Conservation (phyloP, 345 rosid genomes). For the Gossypium anomalum region DNA sequence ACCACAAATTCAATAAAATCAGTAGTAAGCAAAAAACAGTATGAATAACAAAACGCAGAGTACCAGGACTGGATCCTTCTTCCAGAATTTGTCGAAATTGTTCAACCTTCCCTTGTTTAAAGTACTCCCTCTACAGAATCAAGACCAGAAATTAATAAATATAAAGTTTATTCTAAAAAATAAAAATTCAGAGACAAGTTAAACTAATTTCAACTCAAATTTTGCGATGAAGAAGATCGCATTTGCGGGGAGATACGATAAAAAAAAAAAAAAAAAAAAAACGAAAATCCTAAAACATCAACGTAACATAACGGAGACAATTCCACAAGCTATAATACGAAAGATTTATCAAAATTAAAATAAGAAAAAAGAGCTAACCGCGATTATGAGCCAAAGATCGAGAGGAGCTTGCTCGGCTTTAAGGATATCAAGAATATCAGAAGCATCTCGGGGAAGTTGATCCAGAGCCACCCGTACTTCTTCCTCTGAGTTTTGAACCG, state of each 20-base stretch:
- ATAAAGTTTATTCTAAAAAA: background rate
- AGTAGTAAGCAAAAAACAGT: background rate
- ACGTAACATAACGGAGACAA: background rate
- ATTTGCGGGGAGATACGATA: background rate
- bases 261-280: background rate
- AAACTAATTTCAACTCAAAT: background rate
- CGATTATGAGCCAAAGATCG: slow-evolving; percentile 96
- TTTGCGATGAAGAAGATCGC: background rate
- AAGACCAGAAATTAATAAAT: background rate
- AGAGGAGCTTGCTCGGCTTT: slow-evolving; percentile 99
- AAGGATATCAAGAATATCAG: slow-evolving; percentile 95
- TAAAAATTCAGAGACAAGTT: background rate
- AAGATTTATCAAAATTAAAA: background rate
- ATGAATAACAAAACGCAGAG: background rate
- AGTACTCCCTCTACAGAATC: slow-evolving; percentile 79
- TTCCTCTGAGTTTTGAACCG: slow-evolving; percentile 98
- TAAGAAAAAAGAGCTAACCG: slow-evolving; percentile 40
- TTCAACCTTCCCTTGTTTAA: slow-evolving; percentile 87
- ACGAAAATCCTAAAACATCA: background rate
- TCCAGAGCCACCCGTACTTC: slow-evolving; percentile 93
- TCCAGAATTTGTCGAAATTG: slow-evolving; percentile 93
- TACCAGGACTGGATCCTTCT: slow-evolving; percentile 97
- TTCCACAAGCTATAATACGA: background rate
- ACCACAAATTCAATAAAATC: background rate
- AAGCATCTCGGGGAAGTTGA: slow-evolving; percentile 95